Evolutionary conservation across 1,284 basidiomycete genomes (phyloP).

Genomic region (Abortiporus biennis): DNA sequence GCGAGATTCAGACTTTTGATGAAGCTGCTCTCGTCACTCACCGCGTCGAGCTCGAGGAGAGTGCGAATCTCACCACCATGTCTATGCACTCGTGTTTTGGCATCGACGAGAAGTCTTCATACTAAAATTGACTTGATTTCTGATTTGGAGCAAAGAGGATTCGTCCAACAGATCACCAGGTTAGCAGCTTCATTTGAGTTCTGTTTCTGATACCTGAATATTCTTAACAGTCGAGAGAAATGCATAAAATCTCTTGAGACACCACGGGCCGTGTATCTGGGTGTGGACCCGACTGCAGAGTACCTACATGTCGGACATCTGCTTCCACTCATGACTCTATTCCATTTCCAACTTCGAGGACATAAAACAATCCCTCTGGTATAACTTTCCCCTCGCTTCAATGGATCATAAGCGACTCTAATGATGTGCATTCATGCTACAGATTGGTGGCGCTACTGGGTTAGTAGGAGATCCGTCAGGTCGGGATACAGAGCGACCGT

Average conservation of each 20-base stretch:
- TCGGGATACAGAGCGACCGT: constrained; percentile 75
- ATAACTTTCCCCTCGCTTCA: constrained; percentile 4
- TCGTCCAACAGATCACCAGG: constrained; percentile 29
- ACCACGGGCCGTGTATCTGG: constrained; percentile 72
- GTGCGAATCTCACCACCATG: no score
- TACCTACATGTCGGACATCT: constrained; percentile 94
- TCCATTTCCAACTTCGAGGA: constrained; percentile 84
- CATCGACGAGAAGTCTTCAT: no score
- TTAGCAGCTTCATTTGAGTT: constrained; percentile 12
- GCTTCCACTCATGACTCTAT: constrained; percentile 78
- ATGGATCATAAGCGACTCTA: constrained; percentile 1
- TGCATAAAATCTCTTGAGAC: constrained; percentile 30
- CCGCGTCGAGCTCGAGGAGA: no score
- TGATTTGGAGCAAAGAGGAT: constrained; percentile 23
- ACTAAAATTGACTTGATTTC: constrained; percentile 18
- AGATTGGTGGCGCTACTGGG: constrained; percentile 97
- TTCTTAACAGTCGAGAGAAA: constrained; percentile 25
- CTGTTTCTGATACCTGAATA: background rate
- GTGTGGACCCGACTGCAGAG: constrained; percentile 88
- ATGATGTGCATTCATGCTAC: constrained; percentile 4
- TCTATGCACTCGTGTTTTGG: no score
- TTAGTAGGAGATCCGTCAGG: constrained; percentile 97
- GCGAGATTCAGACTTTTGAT: no score
- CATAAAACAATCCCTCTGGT: constrained; percentile 75
- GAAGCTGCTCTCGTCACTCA: no score